These are phyloP conservation scores for Yamadazyma dushanensis DNA, from an alignment of 1,139 yeast species.

Conservation along the genomic window DNA sequence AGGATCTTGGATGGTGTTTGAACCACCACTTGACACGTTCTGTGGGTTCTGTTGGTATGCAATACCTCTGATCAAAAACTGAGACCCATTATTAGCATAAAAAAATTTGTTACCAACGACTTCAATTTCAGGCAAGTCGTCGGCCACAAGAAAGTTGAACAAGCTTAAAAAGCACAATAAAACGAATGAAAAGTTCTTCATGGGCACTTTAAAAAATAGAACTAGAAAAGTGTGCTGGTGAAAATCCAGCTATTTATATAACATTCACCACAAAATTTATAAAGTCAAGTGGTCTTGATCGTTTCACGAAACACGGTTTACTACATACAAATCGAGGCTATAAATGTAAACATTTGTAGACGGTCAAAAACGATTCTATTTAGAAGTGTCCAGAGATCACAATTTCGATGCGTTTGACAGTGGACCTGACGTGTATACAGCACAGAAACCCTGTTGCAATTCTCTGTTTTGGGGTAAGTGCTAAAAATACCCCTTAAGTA, in stretches of 20 bases:
- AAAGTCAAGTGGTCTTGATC: constrained; percentile 1
- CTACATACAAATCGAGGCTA: constrained; percentile 8
- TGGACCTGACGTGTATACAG: not conserved
- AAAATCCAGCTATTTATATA: not conserved
- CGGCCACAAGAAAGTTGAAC: constrained; percentile 7
- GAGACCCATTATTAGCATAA: constrained; percentile 46
- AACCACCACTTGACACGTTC: constrained; percentile 38
- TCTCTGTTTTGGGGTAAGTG: constrained; percentile 5
- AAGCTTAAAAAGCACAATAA: constrained; percentile 10
- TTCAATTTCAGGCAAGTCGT: constrained; percentile 34
- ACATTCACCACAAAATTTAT: not conserved
- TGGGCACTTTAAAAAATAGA: too few relatives aligned
- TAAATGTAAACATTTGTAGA: constrained; percentile 5
- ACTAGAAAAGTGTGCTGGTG: too few relatives aligned
- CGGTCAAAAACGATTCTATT: not conserved
- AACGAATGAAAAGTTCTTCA: constrained; percentile 11
- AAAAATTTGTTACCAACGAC: constrained; percentile 48
- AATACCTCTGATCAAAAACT: constrained; percentile 45
- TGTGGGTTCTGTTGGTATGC: constrained; percentile 48
- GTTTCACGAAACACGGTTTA: constrained; percentile 7
- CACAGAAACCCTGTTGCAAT: constrained; percentile 2
- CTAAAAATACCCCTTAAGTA: constrained; percentile 5
- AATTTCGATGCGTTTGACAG: not conserved
- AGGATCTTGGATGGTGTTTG: constrained; percentile 58
- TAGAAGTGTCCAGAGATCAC: constrained; percentile 3